Evolutionary conservation across 2,329 filamentous ascomycete genomes (phyloP).

Genomic region (Neonectria faginata): DNA sequence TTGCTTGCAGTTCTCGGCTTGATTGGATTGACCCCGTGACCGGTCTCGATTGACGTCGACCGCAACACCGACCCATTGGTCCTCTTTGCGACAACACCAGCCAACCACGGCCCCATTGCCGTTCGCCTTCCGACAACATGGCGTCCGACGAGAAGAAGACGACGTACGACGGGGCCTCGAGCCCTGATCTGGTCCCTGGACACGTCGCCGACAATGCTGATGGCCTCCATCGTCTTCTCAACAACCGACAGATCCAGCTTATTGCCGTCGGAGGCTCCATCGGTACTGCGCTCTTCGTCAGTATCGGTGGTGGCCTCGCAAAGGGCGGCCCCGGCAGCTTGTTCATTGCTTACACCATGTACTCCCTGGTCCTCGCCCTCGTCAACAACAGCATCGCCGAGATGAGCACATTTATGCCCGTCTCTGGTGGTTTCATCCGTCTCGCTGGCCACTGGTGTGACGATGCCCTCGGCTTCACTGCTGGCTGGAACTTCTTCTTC

Average conservation of each 20-base stretch:
- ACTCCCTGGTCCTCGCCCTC: slow-evolving; percentile 66
- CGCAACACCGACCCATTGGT: slow-evolving; percentile 12
- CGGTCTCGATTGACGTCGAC: slow-evolving; percentile 19
- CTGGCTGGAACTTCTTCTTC: slow-evolving; percentile 60
- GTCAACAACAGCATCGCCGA: slow-evolving; percentile 76
- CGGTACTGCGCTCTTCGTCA: slow-evolving; percentile 70
- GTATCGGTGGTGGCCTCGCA: slow-evolving; percentile 67
- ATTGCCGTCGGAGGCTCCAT: slow-evolving; percentile 70
- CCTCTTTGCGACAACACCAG: slow-evolving; percentile 7
- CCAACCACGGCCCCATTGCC: not conserved
- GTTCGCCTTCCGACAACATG: slow-evolving; percentile 14
- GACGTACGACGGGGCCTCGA: slow-evolving; percentile 43
- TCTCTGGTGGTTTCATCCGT: slow-evolving; percentile 73
- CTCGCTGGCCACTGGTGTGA: slow-evolving; percentile 74
- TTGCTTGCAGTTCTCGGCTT: slow-evolving; percentile 37
- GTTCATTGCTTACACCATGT: slow-evolving; percentile 69
- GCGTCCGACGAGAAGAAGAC: slow-evolving; percentile 43
- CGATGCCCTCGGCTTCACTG: slow-evolving; percentile 70
- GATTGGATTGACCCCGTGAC: slow-evolving; percentile 33
- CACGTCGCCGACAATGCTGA: slow-evolving; percentile 50
- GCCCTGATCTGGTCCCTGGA: slow-evolving; percentile 42
- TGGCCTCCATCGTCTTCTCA: slow-evolving; percentile 60
- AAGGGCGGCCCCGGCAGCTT: slow-evolving; percentile 61
- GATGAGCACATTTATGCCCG: slow-evolving; percentile 72
- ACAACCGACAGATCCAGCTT: slow-evolving; percentile 68